Conservation (phyloP, 148 eudicot genomes). For the Tetragonia tetragonoides region DNA sequence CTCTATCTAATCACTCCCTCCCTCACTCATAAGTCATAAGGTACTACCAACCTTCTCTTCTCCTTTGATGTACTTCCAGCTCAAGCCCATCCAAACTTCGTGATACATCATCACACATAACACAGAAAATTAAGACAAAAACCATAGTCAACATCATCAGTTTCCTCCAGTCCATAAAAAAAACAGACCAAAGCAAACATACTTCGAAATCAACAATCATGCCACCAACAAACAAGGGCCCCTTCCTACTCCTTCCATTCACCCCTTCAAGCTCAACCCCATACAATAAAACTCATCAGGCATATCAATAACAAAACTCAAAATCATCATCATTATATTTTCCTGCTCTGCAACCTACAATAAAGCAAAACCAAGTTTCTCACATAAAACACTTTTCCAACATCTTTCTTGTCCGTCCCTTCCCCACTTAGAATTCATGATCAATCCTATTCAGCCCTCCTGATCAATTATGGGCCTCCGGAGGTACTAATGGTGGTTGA, state of each 20-base stretch:
- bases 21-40: too few species aligned
- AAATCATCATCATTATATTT: neutral
- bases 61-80: neutral
- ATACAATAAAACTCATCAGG: neutral
- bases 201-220: neutral
- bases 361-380: neutral
- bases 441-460: neutral
- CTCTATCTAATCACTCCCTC: too few species aligned
- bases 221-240: neutral
- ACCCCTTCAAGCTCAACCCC: neutral
- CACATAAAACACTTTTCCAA: neutral
- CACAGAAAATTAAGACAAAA: neutral
- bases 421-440: neutral
- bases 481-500: too few species aligned
- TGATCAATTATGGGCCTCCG: too few species aligned
- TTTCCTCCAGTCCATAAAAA: neutral
- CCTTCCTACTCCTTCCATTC: constrained; percentile 2
- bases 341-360: neutral
- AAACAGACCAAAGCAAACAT: neutral
- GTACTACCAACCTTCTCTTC: too few species aligned
- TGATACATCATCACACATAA: neutral
- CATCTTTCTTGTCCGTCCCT: neutral
- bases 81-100: neutral
- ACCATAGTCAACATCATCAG: neutral
- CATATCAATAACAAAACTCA: neutral